Evolutionary conservation across 2,329 filamentous ascomycete species (phyloP).

Genomic region (Colletotrichum sansevieriae): DNA sequence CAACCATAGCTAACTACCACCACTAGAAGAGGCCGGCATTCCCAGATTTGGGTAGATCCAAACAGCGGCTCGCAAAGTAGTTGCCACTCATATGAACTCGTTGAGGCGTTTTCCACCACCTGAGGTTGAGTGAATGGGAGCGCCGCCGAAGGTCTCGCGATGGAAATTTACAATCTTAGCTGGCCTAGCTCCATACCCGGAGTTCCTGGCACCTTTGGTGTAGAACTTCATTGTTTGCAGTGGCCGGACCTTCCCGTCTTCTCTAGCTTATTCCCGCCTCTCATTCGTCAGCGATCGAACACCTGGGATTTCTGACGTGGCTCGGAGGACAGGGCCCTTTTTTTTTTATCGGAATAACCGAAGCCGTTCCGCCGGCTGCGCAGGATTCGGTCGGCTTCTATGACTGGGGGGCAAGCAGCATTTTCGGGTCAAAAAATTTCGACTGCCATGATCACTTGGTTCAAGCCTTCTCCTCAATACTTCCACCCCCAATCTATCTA

Average conservation of each 20-base stretch:
- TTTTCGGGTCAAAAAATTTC: slow-evolving; percentile 56
- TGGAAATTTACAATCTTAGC: slow-evolving; percentile 22
- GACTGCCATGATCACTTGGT: slow-evolving; percentile 45
- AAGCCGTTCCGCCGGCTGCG: slow-evolving; percentile 43
- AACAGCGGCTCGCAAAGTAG: not conserved
- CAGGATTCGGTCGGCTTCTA: slow-evolving; percentile 60
- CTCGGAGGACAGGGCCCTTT: too few species aligned
- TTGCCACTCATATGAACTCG: not conserved
- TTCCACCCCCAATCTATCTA: slow-evolving; percentile 24
- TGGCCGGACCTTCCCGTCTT: slow-evolving; percentile 23
- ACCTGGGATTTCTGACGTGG: too few species aligned
- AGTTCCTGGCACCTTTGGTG: slow-evolving; percentile 9
- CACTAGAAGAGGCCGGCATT: too few species aligned
- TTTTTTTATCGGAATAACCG: slow-evolving; percentile 25
- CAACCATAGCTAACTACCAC: too few species aligned
- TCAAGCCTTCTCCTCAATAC: slow-evolving; percentile 19
- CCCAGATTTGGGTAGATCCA: not conserved
- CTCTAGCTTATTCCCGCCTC: slow-evolving; percentile 23
- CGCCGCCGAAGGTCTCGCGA: slow-evolving; percentile 6
- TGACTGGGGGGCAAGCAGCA: slow-evolving; percentile 50
- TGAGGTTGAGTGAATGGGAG: too few species aligned
- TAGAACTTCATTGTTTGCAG: slow-evolving; percentile 10
- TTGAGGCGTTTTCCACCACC: not conserved
- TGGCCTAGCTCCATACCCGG: slow-evolving; percentile 27
- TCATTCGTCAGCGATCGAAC: slow-evolving; percentile 5